Percentiles rank a stretch among this genome's conserved stretches.
phyloP scores from a whole-genome alignment of 2,329 filamentous ascomycete genomes.

The Geosmithia morbida region DNA sequence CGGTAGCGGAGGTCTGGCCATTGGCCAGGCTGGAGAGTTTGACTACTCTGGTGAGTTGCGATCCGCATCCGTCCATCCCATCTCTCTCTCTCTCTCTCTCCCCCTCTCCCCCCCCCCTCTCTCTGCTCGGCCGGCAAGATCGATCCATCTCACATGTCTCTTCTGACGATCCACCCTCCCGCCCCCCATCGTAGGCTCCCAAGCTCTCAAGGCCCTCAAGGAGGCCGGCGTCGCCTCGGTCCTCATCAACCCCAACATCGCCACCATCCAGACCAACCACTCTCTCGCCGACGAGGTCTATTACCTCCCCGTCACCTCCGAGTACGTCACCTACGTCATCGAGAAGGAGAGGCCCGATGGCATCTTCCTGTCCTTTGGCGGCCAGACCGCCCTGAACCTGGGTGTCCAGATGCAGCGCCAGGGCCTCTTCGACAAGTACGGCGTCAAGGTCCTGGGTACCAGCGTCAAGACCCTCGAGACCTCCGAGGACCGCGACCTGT shows the following conservation, averaged over 20 bases:
- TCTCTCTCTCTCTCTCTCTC: too few species aligned
- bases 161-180: too few species aligned
- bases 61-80: too few species aligned
- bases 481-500: slow-evolving; percentile 90
- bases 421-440: slow-evolving; percentile 89
- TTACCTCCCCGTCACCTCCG: slow-evolving; percentile 92
- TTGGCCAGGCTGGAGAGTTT: slow-evolving; percentile 96
- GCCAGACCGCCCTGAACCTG: slow-evolving; percentile 91
- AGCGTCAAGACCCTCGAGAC: slow-evolving; percentile 89
- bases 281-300: slow-evolving; percentile 93
- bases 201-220: slow-evolving; percentile 92
- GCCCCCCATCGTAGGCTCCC: slow-evolving; percentile 49
- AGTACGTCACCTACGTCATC: slow-evolving; percentile 96
- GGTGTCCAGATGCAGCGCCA: slow-evolving; percentile 96
- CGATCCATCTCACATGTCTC: too few species aligned
- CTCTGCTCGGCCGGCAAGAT: too few species aligned
- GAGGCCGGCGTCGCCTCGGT: slow-evolving; percentile 86
- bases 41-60: slow-evolving; percentile 79
- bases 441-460: slow-evolving; percentile 89
- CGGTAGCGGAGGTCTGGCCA: slow-evolving; percentile 86
- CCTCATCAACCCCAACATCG: slow-evolving; percentile 95
- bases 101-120: too few species aligned
- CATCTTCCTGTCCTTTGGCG: slow-evolving; percentile 94
- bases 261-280: slow-evolving; percentile 96
- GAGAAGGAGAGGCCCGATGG: slow-evolving; percentile 92